Base-by-base conservation (phyloP, 2,329 filamentous ascomycete genomes). In the Hymenoscyphus infarciens region DNA sequence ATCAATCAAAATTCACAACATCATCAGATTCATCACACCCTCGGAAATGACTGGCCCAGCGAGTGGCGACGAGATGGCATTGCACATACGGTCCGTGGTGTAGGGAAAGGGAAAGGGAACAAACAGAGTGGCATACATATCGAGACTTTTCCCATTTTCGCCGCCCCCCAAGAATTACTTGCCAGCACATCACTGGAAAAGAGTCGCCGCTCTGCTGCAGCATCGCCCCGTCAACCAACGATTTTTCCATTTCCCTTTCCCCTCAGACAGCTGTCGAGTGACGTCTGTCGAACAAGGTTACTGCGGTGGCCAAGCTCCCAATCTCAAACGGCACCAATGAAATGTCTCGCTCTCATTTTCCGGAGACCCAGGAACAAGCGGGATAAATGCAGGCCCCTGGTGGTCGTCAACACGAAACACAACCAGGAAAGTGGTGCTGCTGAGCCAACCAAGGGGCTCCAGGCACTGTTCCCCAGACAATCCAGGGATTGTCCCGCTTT, bases 161-260 rank as follows among this genome's bases (percentile, higher is more conserved):
- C 27, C 45, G 57, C 27, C 16, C 33, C 33, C 25, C 39, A 22
- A 52, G 7, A 31, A 25, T 22, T 52, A 4, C 8, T 11, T 25
- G 38, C 38, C 39, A 31, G 25, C 38, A 19, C 42, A 29, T 4
- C 39, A 7, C 11, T 6, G 15, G 13, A 29, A 31, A 27, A 29
- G 3, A 35, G 27, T 22, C 10, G 7, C 38, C 39, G n/a, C 5
- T 8, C 13, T 52, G 27, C 10, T 49, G 15, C 53, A n/a, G 39
- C 38, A 59, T 59, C 57, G 27, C 39, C 42, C 57, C 38, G 39
- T 8, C 39, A 59, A 49, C 57, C 42, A 59, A 52, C 45, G 39
- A 52, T 8, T 29, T 31, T 13, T 49, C 35, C 16, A 42, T 31
- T 27, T 27, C 22, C 57, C 38, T 38, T 38, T 27, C 22, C 11